phyloP scores from a whole-genome alignment of 352 stramenopile species.

The Globisporangium abappressorium region DNA sequence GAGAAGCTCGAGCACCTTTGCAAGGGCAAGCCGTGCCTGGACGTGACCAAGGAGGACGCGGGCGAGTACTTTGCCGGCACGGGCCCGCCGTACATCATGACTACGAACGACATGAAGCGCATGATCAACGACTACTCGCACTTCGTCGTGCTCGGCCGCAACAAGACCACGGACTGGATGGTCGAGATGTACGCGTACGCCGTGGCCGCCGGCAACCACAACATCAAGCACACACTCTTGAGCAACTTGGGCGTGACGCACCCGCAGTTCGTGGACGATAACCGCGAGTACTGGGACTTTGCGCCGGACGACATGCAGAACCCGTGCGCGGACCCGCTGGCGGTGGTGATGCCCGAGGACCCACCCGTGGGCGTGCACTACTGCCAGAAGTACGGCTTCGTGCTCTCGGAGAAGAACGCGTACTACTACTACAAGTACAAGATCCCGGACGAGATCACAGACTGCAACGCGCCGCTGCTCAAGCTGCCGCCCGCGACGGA shows the following conservation, averaged over 20 bases:
- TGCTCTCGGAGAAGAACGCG: conserved; percentile 35
- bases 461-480: conserved; percentile 43
- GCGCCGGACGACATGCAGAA: conserved; percentile 29
- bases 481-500: conserved; percentile 38
- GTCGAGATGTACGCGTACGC: conserved; percentile 59
- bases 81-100: conserved; percentile 62
- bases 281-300: conserved; percentile 49
- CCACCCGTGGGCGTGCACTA: conserved; percentile 52
- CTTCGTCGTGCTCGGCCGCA: conserved; percentile 39
- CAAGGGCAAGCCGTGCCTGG: conserved; percentile 26
- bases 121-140: conserved; percentile 56
- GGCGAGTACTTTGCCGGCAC: conserved; percentile 44
- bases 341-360: conserved; percentile 36
- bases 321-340: conserved; percentile 30
- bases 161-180: conserved; percentile 43
- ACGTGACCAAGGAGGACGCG: conserved; percentile 31
- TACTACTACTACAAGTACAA: conserved; percentile 62
- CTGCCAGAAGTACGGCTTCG: conserved; percentile 50
- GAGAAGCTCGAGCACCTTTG: conserved; percentile 38
- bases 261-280: conserved; percentile 23
- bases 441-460: conserved; percentile 38
- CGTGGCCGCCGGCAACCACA: conserved; percentile 42
- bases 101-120: conserved; percentile 34
- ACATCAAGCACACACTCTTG: conserved; percentile 54
- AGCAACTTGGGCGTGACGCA: conserved; percentile 44